Evolutionary conservation across 148 eudicot species (phyloP), one percentile per base, ranked within the genome.

Genomic region (Suaeda aralocaspica): DNA sequence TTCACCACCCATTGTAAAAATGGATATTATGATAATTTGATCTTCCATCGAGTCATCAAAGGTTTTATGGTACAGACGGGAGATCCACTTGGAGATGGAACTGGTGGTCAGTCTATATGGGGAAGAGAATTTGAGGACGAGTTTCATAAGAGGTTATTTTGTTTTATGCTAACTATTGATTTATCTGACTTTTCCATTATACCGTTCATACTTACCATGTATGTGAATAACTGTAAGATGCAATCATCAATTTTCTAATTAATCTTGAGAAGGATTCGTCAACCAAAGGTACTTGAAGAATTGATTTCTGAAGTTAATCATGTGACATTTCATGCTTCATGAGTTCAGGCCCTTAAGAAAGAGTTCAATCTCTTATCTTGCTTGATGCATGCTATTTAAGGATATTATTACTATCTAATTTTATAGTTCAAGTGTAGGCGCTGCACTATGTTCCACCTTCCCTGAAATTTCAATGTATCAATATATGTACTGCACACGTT

Each of bases 21-120:
- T 71, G 99, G 99, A 33, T 95, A 95, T 72, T 95, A 95, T 83
- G 99, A 95, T 79, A 95, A 92, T 79, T 77, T 95, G 64, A 95
- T 91, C 51, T 95, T 95, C 77, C 99, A 95, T 78, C 89, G 99
- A 69, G 96, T 95, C 74, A 91, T 95, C 82, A 91, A 80, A 81
- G 97, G 97, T 61, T 95, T 95, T 80, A 95, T 95, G 99, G 67
- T 95, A 70, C 99, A 95, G 83, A 95, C 99, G 16, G 99, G 99
- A 81, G 99, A 95, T 80, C 99, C 99, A 50, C 81, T 95, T 79
- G 99, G 99, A 76, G 99, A 95, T 84, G 99, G 99, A 66, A 95
- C 99, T 67, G 99, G 99, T 74, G 99, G 99, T n/a, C 99, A 95
- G 74, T 95, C 99, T 74, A 95, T 95, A 42, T 95, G 99, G 99